Conservation (phyloP, 73 alveolate species). For the Paramecium bursaria region DNA sequence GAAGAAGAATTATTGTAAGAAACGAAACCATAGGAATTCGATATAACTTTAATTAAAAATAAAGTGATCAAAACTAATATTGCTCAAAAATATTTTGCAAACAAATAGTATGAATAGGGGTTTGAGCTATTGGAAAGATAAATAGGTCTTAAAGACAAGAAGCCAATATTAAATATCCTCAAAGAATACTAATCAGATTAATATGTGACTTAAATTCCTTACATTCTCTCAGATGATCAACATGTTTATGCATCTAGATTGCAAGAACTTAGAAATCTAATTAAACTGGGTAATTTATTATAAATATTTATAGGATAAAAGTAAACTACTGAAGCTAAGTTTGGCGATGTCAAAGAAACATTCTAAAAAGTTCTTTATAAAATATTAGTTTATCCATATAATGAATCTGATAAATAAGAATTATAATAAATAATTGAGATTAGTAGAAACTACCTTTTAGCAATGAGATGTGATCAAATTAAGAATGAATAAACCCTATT, state of each 20-base stretch:
- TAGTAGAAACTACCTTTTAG: slow-evolving; percentile 53
- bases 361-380: slow-evolving; percentile 55
- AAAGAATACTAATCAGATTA: background rate
- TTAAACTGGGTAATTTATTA: slow-evolving; percentile 3
- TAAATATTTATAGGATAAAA: slow-evolving; percentile 41
- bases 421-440: background rate
- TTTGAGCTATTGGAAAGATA: background rate
- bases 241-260: background rate
- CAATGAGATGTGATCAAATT: slow-evolving; percentile 61
- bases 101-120: slow-evolving; percentile 10
- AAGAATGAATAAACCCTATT: slow-evolving; percentile 30
- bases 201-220: slow-evolving; percentile 4
- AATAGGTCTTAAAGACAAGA: background rate
- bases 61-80: background rate
- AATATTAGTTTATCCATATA: background rate
- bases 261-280: slow-evolving; percentile 8
- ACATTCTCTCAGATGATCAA: background rate
- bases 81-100: slow-evolving; percentile 25
- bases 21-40: no score
- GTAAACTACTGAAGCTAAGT: slow-evolving; percentile 66
- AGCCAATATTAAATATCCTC: slow-evolving; percentile 13
- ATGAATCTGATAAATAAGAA: background rate
- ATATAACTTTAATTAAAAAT: no score
- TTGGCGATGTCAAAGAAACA: slow-evolving; percentile 55
- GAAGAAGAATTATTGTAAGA: slow-evolving; percentile 1